Base-by-base conservation (phyloP, 1,284 basidiomycete genomes). In the Microbotryomycetes sp. region DNA sequence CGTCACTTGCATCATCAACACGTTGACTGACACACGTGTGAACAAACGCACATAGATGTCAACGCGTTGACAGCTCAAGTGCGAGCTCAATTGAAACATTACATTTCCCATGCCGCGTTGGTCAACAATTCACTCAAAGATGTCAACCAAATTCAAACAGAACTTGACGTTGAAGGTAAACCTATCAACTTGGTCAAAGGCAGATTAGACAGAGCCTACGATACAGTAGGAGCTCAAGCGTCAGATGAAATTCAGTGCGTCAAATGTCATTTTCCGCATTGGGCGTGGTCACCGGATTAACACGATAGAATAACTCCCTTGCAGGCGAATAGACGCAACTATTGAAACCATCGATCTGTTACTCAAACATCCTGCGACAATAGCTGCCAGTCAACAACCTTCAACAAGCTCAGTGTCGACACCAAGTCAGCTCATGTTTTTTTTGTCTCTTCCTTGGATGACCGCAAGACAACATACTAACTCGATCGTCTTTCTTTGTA, bases 71-170 rank as follows among this genome's bases (percentile, higher is more conserved):
- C 55, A 19, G 45, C 45, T 16, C 57, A 60, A 28, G 57, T 64
- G 7, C 54, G 65, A 23, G 54, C 22, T 12, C 59, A 62, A 22
- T 55, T 67, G 31, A 50, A 55, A 22, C 46, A 49, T 25, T 67
- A 63, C 49, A 45, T 61, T 42, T 25, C 46, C 1, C 61, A 60
- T 29, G 56, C 47, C 22, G 52, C 26, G 6, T 29, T 53, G 32
- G 52, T 68, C 52, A 59, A 58, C 51, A 30, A 45, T 7, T 49
- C 65, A 4, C 51, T 66, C 14, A 61, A 62, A 50, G 60, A 62
- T 36, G 63, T 57, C 47, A 66, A 69, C 59, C 60, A 62, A 47
- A 48, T 67, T 12, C 67, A 69, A 45, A 30, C 48, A 4, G 65
- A 66, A 49, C 57, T 68, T 42, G 65, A 63, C 6, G 56, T 32